Percentiles rank a stretch among this genome's conserved stretches.
These are phyloP conservation scores for Catharanthus roseus DNA, from an alignment of 257 asterid genomes.

Conservation along the genomic window DNA sequence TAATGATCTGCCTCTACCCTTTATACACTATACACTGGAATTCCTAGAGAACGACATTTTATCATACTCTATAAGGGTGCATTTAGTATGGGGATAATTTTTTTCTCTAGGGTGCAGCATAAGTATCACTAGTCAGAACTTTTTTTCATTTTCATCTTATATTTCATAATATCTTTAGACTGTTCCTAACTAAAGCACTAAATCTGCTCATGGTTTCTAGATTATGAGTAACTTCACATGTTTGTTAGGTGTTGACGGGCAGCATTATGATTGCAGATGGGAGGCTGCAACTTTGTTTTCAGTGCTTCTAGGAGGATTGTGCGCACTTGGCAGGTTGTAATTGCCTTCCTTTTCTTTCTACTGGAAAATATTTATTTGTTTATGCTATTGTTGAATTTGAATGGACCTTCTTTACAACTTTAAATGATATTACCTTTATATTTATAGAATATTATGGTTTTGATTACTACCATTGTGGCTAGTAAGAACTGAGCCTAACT, in stretches of 20 bases:
- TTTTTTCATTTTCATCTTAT: not conserved
- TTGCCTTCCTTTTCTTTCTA: slow-evolving; percentile 10
- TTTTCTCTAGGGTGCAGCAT: not conserved
- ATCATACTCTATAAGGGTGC: too few species aligned
- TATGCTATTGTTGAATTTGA: not conserved
- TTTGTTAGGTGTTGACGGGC: slow-evolving; percentile 70
- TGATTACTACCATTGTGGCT: not conserved
- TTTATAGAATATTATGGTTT: too few species aligned
- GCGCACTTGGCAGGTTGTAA: slow-evolving; percentile 76
- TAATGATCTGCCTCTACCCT: too few species aligned
- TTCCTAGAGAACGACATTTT: too few species aligned
- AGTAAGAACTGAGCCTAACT: not conserved
- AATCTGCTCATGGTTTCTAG: not conserved
- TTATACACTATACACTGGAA: too few species aligned
- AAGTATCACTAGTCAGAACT: not conserved
- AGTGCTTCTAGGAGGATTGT: slow-evolving; percentile 73
- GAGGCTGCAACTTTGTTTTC: slow-evolving; percentile 80
- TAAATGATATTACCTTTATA: not conserved
- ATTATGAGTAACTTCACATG: slow-evolving; percentile 36
- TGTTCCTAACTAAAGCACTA: not conserved
- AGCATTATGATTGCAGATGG: slow-evolving; percentile 95
- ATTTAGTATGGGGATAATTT: too few species aligned
- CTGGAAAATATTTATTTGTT: not conserved
- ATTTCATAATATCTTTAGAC: not conserved
- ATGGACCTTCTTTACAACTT: not conserved